phyloP scores from a whole-genome alignment of 345 rosid genomes.

The Tarenaya hassleriana region DNA sequence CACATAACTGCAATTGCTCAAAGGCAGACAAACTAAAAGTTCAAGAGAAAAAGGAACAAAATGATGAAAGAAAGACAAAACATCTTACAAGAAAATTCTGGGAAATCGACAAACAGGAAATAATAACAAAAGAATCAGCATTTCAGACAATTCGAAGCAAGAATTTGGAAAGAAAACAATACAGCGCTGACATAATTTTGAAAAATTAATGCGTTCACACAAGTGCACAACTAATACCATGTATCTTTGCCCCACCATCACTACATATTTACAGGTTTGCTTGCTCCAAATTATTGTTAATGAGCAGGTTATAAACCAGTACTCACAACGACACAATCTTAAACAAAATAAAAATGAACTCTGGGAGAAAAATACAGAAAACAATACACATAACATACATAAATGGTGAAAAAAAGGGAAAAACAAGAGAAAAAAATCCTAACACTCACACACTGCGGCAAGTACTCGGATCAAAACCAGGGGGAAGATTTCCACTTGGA shows the following conservation, averaged over 20 bases:
- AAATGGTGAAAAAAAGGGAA: constrained; percentile 6
- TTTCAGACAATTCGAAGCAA: constrained; percentile 1
- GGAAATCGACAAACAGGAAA: constrained; percentile 1
- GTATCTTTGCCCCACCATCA: neutral
- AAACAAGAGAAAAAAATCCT: constrained; percentile 15
- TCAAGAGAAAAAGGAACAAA: constrained; percentile 22
- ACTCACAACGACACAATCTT: too few species aligned
- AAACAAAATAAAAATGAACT: too few species aligned
- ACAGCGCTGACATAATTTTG: neutral
- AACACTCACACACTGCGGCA: constrained; percentile 99
- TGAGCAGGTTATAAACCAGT: too few species aligned
- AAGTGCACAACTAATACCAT: constrained; percentile 1
- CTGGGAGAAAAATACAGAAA: neutral
- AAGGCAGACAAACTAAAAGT: constrained; percentile 32
- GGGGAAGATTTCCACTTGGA: constrained; percentile 96
- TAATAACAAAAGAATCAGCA: neutral
- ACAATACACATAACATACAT: constrained; percentile 3
- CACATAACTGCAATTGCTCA: constrained; percentile 66
- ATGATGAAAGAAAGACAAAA: constrained; percentile 16
- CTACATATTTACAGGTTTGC: neutral
- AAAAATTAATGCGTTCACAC: neutral
- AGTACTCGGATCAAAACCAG: constrained; percentile 98
- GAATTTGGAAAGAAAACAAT: neutral
- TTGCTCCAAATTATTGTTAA: too few species aligned
- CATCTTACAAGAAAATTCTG: constrained; percentile 24